These are phyloP conservation scores for Microdochium nivale DNA, from an alignment of 2,329 filamentous ascomycete species.

Conservation along the genomic window DNA sequence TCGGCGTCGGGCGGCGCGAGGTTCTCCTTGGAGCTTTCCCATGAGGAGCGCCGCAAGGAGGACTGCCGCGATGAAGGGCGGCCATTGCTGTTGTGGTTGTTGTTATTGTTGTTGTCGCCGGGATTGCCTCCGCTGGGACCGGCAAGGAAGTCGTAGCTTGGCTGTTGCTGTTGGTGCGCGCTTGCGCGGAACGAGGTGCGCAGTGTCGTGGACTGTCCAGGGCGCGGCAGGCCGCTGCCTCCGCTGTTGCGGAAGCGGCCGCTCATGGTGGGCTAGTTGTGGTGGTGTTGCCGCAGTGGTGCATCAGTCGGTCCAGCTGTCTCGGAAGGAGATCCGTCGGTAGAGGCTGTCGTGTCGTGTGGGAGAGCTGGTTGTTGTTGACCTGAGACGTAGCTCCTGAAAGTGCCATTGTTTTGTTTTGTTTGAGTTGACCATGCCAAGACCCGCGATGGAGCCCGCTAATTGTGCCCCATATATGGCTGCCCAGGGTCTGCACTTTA, in stretches of 20 bases:
- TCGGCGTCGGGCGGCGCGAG: constrained; percentile 49
- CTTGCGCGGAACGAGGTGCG: neutral
- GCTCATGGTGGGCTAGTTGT: neutral
- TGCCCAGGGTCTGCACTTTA: no score
- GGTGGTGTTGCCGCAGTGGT: neutral
- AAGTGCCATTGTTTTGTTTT: no score
- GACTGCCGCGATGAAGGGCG: constrained; percentile 32
- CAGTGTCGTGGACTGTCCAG: neutral
- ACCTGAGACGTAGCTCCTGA: no score
- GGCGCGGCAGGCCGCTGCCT: neutral
- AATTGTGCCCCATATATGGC: no score
- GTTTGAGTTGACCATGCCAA: no score
- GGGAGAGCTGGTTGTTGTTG: no score
- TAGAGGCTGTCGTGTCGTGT: no score
- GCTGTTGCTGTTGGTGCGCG: constrained; percentile 24
- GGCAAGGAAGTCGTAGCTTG: constrained; percentile 51
- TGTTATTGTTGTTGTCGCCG: no score
- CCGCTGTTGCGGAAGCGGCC: neutral
- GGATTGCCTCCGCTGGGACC: constrained; percentile 44
- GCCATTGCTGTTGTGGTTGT: constrained; percentile 11
- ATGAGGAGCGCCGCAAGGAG: constrained; percentile 38
- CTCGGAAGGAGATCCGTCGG: no score
- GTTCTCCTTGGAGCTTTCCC: constrained; percentile 52
- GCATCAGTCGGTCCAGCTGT: neutral
- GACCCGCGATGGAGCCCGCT: no score